Conservation (phyloP, 371 early-diverging fungal species). For the Encephalitozoon romaleae region DNA sequence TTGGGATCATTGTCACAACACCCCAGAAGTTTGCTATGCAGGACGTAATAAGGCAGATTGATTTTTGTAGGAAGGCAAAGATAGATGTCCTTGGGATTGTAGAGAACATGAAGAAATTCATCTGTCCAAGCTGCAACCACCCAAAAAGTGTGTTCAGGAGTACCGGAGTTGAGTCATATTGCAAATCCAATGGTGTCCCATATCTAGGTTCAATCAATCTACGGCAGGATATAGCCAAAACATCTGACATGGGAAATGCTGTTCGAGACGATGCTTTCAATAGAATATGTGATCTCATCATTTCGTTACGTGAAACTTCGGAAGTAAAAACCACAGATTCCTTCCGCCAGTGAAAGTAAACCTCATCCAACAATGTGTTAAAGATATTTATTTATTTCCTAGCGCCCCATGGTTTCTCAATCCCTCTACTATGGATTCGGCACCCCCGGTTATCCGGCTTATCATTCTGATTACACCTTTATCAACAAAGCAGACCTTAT, state of each 20-base stretch:
- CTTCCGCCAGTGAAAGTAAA: background rate
- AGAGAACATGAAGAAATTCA: constrained; percentile 59
- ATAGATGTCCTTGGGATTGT: constrained; percentile 55
- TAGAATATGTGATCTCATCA: background rate
- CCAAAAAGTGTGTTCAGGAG: constrained; percentile 30
- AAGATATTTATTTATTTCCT: background rate
- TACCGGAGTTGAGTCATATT: constrained; percentile 30
- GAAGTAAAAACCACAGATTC: too few relatives aligned
- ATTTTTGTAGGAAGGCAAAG: constrained; percentile 57
- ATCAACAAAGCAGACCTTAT: constrained; percentile 36
- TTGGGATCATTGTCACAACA: constrained; percentile 55
- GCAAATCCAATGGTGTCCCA: constrained; percentile 7
- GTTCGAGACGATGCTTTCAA: background rate
- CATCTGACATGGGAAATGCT: constrained; percentile 27
- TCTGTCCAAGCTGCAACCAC: constrained; percentile 43
- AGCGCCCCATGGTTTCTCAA: background rate
- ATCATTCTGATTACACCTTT: background rate
- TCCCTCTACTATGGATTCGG: background rate
- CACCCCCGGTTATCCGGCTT: background rate
- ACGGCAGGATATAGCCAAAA: constrained; percentile 27
- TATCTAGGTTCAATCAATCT: constrained; percentile 43
- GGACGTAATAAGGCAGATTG: constrained; percentile 56
- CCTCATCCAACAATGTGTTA: background rate
- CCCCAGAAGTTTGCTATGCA: constrained; percentile 54
- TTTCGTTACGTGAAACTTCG: too few relatives aligned